These are phyloP conservation scores for Vitis cinerea DNA, from an alignment of 164 flowering plant species.

Conservation along the genomic window DNA sequence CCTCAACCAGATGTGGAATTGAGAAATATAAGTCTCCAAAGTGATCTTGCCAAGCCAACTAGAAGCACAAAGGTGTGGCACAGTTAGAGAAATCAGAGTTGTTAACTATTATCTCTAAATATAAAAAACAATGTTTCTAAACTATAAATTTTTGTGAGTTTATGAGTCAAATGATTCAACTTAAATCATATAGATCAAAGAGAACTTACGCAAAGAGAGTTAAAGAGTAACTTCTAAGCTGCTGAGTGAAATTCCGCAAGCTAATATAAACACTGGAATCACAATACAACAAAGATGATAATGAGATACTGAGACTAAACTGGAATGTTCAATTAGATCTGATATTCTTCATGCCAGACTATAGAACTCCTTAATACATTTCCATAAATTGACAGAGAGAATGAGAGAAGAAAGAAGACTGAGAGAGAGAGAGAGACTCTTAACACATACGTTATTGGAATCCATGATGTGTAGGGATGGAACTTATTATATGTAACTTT, in stretches of 20 bases:
- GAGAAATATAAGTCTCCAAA: slow-evolving; percentile 96
- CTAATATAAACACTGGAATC: slow-evolving; percentile 85
- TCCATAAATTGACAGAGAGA: too few relatives aligned
- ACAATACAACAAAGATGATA: slow-evolving; percentile 13
- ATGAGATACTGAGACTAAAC: slow-evolving; percentile 10
- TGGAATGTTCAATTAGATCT: not conserved
- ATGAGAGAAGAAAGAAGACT: not conserved
- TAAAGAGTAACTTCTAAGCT: slow-evolving; percentile 76
- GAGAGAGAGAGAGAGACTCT: not conserved
- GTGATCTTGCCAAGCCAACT: slow-evolving; percentile 99
- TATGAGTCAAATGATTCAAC: too few relatives aligned
- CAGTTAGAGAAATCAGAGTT: not conserved
- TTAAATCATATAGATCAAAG: not conserved
- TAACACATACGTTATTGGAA: slow-evolving; percentile 88
- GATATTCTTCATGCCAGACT: not conserved
- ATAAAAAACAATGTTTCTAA: not conserved
- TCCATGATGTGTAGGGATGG: slow-evolving; percentile 99
- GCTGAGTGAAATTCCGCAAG: slow-evolving; percentile 88
- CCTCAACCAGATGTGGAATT: slow-evolving; percentile 99
- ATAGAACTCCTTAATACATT: not conserved
- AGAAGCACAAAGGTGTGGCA: slow-evolving; percentile 14
- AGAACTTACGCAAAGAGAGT: slow-evolving; percentile 91
- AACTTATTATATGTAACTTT: slow-evolving; percentile 81
- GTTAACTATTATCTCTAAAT: not conserved
- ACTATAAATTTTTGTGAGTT: too few relatives aligned